A percentile compares a stretch with the other conserved stretches of the same genome.
These are phyloP conservation scores for Saccharomyces hybrid DNA, from an alignment of 1,139 yeast species.

Conservation along the genomic window DNA sequence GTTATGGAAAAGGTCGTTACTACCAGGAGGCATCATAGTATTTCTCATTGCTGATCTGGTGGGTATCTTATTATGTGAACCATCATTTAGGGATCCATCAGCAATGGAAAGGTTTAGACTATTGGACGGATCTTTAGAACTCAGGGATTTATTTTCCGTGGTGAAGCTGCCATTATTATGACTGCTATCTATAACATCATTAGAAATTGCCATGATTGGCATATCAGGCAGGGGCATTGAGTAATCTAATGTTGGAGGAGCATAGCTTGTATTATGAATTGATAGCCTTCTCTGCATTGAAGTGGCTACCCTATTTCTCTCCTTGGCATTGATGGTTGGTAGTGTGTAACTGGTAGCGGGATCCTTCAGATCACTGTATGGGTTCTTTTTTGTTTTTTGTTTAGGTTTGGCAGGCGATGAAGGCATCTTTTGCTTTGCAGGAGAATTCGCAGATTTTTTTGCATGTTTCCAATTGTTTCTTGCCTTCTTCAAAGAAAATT, in stretches of 20 bases:
- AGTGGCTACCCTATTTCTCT: conserved; percentile 36
- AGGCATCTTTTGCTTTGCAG: conserved; percentile 12
- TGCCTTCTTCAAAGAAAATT: conserved; percentile 30
- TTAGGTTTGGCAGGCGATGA: conserved; percentile 13
- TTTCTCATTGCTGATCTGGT: background rate
- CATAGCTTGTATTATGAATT: conserved; percentile 31
- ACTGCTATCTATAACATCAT: background rate
- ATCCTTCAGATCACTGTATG: conserved; percentile 27
- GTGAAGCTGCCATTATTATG: background rate
- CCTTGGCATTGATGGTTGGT: conserved; percentile 33
- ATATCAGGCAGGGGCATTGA: conserved; percentile 25
- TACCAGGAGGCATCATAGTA: background rate
- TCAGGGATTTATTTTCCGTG: background rate
- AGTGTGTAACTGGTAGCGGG: conserved; percentile 20
- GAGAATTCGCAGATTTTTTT: conserved; percentile 9
- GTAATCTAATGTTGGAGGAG: conserved; percentile 26
- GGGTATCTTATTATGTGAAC: background rate
- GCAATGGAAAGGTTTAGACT: background rate
- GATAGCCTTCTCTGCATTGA: conserved; percentile 37
- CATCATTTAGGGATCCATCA: background rate
- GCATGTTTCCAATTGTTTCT: conserved; percentile 26
- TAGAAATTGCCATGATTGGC: background rate
- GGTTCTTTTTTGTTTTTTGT: conserved; percentile 18
- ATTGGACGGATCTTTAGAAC: background rate
- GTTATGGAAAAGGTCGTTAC: conserved; percentile 2